Base-by-base conservation (phyloP, 495 filamentous ascomycete species). In the Hypomontagnella monticulosa region DNA sequence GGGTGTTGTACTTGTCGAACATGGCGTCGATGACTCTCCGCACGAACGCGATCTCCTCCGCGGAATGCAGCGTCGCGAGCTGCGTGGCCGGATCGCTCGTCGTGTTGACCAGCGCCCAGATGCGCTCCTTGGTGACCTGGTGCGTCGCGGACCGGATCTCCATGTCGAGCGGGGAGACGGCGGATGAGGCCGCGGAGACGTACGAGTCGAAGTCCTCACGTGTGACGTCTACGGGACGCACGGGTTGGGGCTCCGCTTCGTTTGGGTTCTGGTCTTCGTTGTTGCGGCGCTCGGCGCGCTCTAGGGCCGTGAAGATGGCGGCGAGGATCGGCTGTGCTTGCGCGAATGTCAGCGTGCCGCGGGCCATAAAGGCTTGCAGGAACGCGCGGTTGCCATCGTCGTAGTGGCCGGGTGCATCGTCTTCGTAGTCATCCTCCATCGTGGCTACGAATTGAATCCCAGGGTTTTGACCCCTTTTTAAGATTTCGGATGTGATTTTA, bases 11-110 rank as follows among this genome's bases (percentile, higher is more conserved):
- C 3, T 83, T 88, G 44, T 93, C 91, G 71, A 97, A 98, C 88
- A 99, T 97, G 63, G 84, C 87, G 75, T 98, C 94, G 0, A 99
- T 86, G 12, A 98, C 72, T 1, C 95, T 80, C 78, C 96, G 93
- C 56, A 98, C 82, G 74, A 90, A 99, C 9, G 91, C 85, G 34
- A 98, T 92, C 78, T 98, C 93, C 58, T 98, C 96, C 15, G 91
- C 77, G 0, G 86, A 80, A 72, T 88, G 88, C 0, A 83, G 85
- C 0, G 95, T 98, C n/a, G 92, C 92, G 19, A 97, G 81, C 73
- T 97, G 93, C 1, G 91, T 95, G 9, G 92, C 71, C 0, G 88
- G 78, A 74, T 98, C 95, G 60, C 88, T 91, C 18, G 88, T 90
- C 1, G 89, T 91, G 75, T 99, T 99, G n/a, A 97, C 87, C 8